Base-by-base conservation (phyloP, 805 yeast genomes). In the Barnettozyma siamensis region DNA sequence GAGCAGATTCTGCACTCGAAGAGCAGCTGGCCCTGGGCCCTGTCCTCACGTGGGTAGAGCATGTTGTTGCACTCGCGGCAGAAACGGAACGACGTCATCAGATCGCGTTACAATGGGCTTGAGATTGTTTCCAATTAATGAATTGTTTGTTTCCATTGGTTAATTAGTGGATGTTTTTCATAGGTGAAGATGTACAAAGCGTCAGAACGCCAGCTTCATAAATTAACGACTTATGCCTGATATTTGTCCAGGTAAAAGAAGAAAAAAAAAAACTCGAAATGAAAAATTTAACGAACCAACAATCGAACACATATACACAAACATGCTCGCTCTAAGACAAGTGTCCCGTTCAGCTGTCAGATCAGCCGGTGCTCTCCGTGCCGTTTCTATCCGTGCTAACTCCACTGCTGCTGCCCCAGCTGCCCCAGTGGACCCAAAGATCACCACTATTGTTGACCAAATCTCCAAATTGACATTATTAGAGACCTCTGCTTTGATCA, bases 41-140 rank as follows among this genome's bases (percentile, higher is more conserved):
- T 86, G 61, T 93, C 98, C 69, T 93, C 99, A 52, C 87, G 79
- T 17, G 99, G 99, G 63, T 93, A 93, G 66, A 93, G 75, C 99
- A 93, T 93, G 62, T 93, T 93, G 75, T 93, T 93, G 76, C 81
- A 91, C 60, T 91, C 95, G 56, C 93, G 81, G 65, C 99, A 91
- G 71, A 91, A 91, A 62, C 96, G 76, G 67, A 93, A 91, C 40
- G 96, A 88, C 55, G 95, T 88, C 95, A 86, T 87, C 33, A 23
- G 50, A n/a, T n/a, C 8, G 16, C 7, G 15, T 11, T 12, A 12
- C n/a, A 17, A 24, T 23, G 36, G 5, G 28, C 23, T 10, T 19
- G 23, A 19, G 7, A 17, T 7, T 31, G 34, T 6, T n/a, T n/a
- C n/a, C n/a, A n/a, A n/a, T n/a, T n/a, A n/a, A n/a, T n/a, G 33